Evolutionary conservation across 208 protist genomes (phyloP).

Genomic region (Borovskyia barvae): DNA sequence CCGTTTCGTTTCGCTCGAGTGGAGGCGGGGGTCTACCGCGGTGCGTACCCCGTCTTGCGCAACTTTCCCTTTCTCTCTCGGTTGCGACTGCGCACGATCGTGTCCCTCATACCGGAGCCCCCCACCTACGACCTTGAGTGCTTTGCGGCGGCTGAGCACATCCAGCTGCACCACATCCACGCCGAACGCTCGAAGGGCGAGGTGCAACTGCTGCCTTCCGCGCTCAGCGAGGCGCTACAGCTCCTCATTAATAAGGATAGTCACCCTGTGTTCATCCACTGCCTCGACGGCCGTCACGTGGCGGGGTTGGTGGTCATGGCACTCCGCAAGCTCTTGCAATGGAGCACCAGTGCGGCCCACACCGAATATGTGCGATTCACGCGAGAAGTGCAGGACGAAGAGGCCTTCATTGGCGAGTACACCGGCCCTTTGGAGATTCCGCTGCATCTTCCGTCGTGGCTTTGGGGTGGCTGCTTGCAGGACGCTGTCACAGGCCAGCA

Average conservation of each 20-base stretch:
- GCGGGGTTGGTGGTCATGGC: slow-evolving; percentile 74
- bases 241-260: slow-evolving; percentile 50
- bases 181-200: slow-evolving; percentile 84
- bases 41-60: slow-evolving; percentile 81
- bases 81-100: slow-evolving; percentile 59
- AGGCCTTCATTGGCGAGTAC: slow-evolving; percentile 72
- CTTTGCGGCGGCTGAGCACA: slow-evolving; percentile 57
- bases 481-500: slow-evolving; percentile 6
- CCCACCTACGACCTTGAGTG: slow-evolving; percentile 76
- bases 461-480: slow-evolving; percentile 46
- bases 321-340: slow-evolving; percentile 75
- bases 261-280: slow-evolving; percentile 85
- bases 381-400: slow-evolving; percentile 56
- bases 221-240: slow-evolving; percentile 63
- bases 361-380: slow-evolving; percentile 75
- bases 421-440: slow-evolving; percentile 65
- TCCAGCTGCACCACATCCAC: slow-evolving; percentile 63
- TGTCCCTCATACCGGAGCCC: slow-evolving; percentile 77
- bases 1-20: slow-evolving; percentile 76
- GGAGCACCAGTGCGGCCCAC: slow-evolving; percentile 47
- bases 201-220: slow-evolving; percentile 70
- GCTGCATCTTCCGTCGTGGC: slow-evolving; percentile 46
- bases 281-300: slow-evolving; percentile 82
- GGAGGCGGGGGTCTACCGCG: slow-evolving; percentile 76
- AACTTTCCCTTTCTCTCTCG: slow-evolving; percentile 73